These are phyloP conservation scores for Stromatinia cepivora DNA, from an alignment of 2,329 filamentous ascomycete genomes.

Conservation along the genomic window DNA sequence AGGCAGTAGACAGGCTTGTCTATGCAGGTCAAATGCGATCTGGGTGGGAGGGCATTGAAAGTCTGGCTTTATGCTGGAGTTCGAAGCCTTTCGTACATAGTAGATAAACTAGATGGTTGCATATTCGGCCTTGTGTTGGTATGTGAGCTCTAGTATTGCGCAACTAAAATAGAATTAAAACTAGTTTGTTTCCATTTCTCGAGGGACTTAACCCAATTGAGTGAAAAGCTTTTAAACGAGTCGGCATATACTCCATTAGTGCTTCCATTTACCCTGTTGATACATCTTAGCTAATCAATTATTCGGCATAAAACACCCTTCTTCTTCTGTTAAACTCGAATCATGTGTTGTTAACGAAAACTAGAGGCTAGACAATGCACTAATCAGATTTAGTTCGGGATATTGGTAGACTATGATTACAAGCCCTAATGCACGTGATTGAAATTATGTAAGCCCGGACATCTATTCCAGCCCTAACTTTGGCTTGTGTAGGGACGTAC, in stretches of 20 bases:
- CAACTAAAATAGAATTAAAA: too few species aligned
- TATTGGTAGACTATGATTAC: too few species aligned
- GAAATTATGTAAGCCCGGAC: too few species aligned
- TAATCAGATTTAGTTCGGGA: too few species aligned
- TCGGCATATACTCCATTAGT: too few species aligned
- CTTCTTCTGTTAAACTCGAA: too few species aligned
- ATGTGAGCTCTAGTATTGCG: neutral
- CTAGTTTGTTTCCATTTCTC: accelerated
- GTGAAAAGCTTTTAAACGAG: neutral
- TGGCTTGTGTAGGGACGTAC: too few species aligned
- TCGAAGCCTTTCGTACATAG: neutral
- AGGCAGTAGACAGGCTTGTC: neutral
- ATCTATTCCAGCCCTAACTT: too few species aligned
- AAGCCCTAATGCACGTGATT: too few species aligned
- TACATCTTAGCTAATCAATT: accelerated
- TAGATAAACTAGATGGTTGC: neutral
- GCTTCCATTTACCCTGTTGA: neutral
- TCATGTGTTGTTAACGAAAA: too few species aligned
- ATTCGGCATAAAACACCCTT: neutral
- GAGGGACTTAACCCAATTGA: too few species aligned
- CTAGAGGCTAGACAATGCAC: too few species aligned
- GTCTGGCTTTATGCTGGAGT: neutral
- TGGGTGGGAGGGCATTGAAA: conserved; percentile 5
- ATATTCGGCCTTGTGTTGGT: neutral
- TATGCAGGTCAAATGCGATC: conserved; percentile 77